phyloP scores from a whole-genome alignment of 257 asterid species.

The Datura wrightii region DNA sequence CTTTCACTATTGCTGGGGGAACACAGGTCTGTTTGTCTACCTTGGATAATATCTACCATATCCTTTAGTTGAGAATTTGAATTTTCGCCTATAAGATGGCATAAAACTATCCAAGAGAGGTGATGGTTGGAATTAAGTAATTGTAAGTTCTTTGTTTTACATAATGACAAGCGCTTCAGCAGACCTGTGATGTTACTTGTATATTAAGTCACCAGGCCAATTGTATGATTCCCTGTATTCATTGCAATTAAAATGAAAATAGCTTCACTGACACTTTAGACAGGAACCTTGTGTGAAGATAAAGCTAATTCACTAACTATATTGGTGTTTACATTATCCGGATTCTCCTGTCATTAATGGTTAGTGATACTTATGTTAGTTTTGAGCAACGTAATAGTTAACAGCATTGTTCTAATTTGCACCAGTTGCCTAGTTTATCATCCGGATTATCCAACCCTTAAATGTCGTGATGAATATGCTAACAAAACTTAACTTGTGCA shows the following conservation, averaged over 20 bases:
- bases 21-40: conserved; percentile 58
- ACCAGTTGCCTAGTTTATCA: not conserved
- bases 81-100: not conserved
- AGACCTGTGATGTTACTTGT: not conserved
- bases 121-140: not conserved
- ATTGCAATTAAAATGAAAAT: not conserved
- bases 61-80: conserved; percentile 2
- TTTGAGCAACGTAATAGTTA: not conserved
- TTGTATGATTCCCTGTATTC: not conserved
- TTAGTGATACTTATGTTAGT: not conserved
- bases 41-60: not conserved
- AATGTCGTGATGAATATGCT: not conserved
- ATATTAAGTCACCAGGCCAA: not conserved
- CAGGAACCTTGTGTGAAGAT: not conserved
- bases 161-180: not conserved
- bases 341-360: not conserved
- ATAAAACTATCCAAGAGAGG: not conserved
- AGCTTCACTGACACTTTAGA: not conserved
- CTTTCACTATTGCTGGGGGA: conserved; percentile 70
- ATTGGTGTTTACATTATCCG: not conserved
- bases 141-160: not conserved
- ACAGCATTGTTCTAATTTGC: not conserved
- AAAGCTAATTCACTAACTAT: not conserved
- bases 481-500: not conserved
- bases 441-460: not conserved